Evolutionary conservation across 2,329 filamentous ascomycete species (phyloP).

Genomic region (Fusarium abutilonis): DNA sequence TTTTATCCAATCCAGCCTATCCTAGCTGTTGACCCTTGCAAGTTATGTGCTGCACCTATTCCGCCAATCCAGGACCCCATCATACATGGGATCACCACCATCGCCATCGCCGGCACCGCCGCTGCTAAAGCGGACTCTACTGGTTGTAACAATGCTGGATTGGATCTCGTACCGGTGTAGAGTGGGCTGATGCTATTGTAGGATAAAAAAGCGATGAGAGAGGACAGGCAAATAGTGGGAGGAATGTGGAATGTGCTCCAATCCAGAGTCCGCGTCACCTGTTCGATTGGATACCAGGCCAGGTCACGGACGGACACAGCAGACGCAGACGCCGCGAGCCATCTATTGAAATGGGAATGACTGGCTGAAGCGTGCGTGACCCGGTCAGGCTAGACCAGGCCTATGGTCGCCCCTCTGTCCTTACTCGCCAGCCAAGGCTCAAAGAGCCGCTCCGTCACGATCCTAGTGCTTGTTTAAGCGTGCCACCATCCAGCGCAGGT

Average conservation of each 20-base stretch:
- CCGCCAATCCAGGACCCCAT: constrained; percentile 37
- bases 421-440: constrained; percentile 40
- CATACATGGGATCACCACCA: constrained; percentile 16
- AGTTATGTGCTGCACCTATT: constrained; percentile 19
- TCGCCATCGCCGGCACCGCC: constrained; percentile 29
- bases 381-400: constrained; percentile 35
- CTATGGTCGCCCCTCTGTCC: constrained; percentile 33
- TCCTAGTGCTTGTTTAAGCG: constrained; percentile 43
- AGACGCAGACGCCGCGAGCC: constrained; percentile 25
- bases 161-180: constrained; percentile 31
- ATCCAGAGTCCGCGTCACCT: constrained; percentile 37
- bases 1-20: constrained; percentile 23
- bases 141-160: constrained; percentile 20
- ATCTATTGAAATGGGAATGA: constrained; percentile 31
- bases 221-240: constrained; percentile 22
- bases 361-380: constrained; percentile 40
- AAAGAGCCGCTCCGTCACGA: constrained; percentile 46
- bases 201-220: constrained; percentile 7
- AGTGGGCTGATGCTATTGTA: constrained; percentile 36
- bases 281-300: constrained; percentile 17
- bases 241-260: constrained; percentile 36
- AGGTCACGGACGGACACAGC: constrained; percentile 27
- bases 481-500: constrained; percentile 11
- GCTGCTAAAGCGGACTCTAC: constrained; percentile 23
- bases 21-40: constrained; percentile 14